phyloP scores from a whole-genome alignment of 2,329 filamentous ascomycete species.

The Verticillium nubilum region DNA sequence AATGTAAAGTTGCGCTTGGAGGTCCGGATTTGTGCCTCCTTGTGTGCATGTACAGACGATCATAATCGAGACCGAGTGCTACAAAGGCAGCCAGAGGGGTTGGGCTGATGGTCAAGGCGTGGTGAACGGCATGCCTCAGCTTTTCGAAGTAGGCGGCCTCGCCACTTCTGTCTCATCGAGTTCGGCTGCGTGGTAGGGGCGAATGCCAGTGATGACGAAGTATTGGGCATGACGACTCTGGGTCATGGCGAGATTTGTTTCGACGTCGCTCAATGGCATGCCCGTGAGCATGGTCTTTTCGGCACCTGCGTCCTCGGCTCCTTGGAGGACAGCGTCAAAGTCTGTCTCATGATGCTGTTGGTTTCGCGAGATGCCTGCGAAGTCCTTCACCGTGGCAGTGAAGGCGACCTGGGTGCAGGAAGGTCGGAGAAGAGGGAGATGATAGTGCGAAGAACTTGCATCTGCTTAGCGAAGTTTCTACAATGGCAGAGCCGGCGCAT shows the following conservation, averaged over 20 bases:
- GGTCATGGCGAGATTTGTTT: constrained; percentile 21
- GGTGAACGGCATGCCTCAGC: constrained; percentile 16
- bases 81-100: constrained; percentile 37
- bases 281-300: constrained; percentile 34
- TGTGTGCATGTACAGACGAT: constrained; percentile 36
- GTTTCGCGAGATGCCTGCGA: constrained; percentile 40
- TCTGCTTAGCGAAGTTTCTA: constrained; percentile 8
- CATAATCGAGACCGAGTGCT: constrained; percentile 45
- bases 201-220: constrained; percentile 41
- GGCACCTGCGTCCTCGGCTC: constrained; percentile 34
- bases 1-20: constrained; percentile 36
- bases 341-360: constrained; percentile 42
- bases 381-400: constrained; percentile 35
- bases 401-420: constrained; percentile 24
- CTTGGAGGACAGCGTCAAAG: constrained; percentile 33
- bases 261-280: constrained; percentile 25
- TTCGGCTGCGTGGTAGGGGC: constrained; percentile 43
- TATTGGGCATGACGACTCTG: constrained; percentile 24
- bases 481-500: constrained; percentile 1
- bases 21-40: constrained; percentile 30
- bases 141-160: constrained; percentile 16
- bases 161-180: constrained; percentile 23
- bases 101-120: constrained; percentile 16
- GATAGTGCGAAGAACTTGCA: not conserved
- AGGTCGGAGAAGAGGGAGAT: not conserved